phyloP scores from a whole-genome alignment of 768 basidiomycete species.

The Boletales sp. region DNA sequence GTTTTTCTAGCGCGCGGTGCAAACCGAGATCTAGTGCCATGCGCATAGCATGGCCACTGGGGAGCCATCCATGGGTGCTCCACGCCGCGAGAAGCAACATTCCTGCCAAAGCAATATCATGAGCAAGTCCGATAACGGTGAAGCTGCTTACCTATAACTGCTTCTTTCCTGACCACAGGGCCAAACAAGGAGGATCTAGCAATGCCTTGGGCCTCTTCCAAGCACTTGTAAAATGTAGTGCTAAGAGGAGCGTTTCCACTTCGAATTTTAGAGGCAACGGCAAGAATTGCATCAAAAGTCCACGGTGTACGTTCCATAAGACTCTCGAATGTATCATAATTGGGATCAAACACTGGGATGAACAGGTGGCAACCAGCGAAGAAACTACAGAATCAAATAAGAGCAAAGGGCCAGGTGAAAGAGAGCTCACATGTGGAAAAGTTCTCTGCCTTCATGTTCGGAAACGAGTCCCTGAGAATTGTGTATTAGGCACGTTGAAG shows the following conservation, averaged over 20 bases:
- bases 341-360: slow-evolving; percentile 91
- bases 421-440: slow-evolving; percentile 78
- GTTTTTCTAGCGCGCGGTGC: slow-evolving; percentile 88
- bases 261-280: slow-evolving; percentile 88
- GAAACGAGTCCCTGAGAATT: slow-evolving; percentile 70
- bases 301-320: slow-evolving; percentile 91
- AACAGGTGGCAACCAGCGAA: slow-evolving; percentile 96
- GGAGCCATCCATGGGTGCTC: slow-evolving; percentile 94
- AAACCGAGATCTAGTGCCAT: slow-evolving; percentile 94
- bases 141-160: slow-evolving; percentile 70
- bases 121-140: slow-evolving; percentile 1
- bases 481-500: neutral
- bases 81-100: slow-evolving; percentile 91
- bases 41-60: slow-evolving; percentile 92
- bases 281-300: slow-evolving; percentile 92
- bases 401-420: slow-evolving; percentile 5
- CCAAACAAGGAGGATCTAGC: slow-evolving; percentile 92
- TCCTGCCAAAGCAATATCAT: slow-evolving; percentile 40
- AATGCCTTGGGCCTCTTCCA: slow-evolving; percentile 95
- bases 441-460: slow-evolving; percentile 82
- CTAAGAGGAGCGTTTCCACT: slow-evolving; percentile 85
- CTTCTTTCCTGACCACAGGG: slow-evolving; percentile 91
- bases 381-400: slow-evolving; percentile 52
- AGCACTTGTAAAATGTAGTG: slow-evolving; percentile 83
- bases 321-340: slow-evolving; percentile 90